phyloP scores from a whole-genome alignment of 495 filamentous ascomycete genomes.

The Tuber melanosporum region DNA sequence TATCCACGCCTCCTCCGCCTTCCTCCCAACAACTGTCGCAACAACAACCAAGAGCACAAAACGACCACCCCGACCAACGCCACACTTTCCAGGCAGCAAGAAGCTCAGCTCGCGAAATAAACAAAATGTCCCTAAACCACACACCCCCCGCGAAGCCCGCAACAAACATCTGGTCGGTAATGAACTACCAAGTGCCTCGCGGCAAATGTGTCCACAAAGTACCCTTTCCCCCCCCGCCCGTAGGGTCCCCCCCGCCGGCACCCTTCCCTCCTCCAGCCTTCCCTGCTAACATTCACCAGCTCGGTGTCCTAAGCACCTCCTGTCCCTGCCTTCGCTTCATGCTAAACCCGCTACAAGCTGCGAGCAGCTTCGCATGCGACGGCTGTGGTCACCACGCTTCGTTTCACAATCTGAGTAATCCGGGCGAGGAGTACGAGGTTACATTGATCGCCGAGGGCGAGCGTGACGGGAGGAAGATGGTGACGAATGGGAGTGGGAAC shows the following conservation, averaged over 20 bases:
- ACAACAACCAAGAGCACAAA: background rate
- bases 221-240: conserved; percentile 6
- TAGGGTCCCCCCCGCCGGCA: background rate
- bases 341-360: conserved; percentile 53
- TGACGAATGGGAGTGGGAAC: conserved; percentile 19
- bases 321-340: conserved; percentile 56
- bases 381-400: conserved; percentile 53
- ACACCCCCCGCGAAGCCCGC: conserved; percentile 19
- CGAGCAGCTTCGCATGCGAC: conserved; percentile 51
- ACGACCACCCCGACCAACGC: background rate
- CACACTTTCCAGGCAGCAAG: background rate
- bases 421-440: conserved; percentile 47
- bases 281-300: conserved; percentile 29
- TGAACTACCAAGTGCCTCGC: conserved; percentile 40
- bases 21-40: background rate
- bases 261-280: background rate
- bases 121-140: conserved; percentile 29
- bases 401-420: conserved; percentile 52
- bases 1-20: background rate
- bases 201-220: conserved; percentile 42
- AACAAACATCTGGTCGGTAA: conserved; percentile 41
- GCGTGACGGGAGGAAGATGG: conserved; percentile 12
- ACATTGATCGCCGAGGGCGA: conserved; percentile 44
- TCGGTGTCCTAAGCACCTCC: conserved; percentile 46
- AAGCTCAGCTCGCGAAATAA: background rate